A percentile compares a stretch with the other conserved stretches of the same genome.
These are phyloP conservation scores for Cornus controversa DNA, from an alignment of 148 eudicot genomes.

Conservation along the genomic window DNA sequence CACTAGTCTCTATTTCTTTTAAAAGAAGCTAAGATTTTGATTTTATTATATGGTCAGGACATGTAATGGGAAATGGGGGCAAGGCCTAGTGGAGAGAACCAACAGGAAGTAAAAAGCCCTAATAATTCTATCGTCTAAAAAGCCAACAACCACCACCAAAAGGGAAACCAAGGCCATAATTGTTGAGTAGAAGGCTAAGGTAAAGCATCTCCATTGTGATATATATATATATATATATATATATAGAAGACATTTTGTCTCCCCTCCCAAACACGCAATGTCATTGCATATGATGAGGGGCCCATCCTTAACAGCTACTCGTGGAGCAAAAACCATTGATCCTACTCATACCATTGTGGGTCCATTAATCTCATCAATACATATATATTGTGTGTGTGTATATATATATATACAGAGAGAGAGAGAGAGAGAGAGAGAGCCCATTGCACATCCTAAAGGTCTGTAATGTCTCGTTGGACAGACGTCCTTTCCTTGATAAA, in stretches of 20 bases:
- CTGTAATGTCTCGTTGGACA: too few relatives aligned
- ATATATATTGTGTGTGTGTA: too few relatives aligned
- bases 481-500: too few relatives aligned
- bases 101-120: background rate
- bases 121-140: constrained; percentile 6
- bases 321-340: too few relatives aligned
- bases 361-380: too few relatives aligned
- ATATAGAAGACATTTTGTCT: background rate
- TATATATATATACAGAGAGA: too few relatives aligned
- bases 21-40: background rate
- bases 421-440: too few relatives aligned
- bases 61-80: background rate
- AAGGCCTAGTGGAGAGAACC: background rate
- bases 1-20: background rate
- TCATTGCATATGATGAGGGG: background rate
- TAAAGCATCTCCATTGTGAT: background rate
- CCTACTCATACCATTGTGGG: too few relatives aligned
- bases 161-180: background rate
- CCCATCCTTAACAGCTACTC: too few relatives aligned
- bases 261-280: background rate
- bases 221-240: too few relatives aligned
- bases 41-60: background rate
- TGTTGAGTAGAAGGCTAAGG: background rate
- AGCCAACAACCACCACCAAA: constrained; percentile 9
- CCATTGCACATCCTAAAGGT: too few relatives aligned